Evolutionary conservation across 2,329 filamentous ascomycete species (phyloP).

Genomic region (Colletotrichum shisoi): DNA sequence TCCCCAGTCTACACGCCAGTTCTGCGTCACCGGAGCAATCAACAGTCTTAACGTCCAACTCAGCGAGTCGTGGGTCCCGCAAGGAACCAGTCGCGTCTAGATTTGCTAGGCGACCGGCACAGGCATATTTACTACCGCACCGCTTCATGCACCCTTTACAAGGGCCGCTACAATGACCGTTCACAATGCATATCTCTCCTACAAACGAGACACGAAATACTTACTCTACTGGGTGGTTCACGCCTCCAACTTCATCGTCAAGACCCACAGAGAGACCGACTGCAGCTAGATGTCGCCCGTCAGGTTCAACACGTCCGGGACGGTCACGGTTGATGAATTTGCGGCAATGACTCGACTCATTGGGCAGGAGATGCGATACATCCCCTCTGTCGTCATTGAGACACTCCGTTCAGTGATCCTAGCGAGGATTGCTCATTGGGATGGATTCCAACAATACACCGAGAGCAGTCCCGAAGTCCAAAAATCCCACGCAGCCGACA

Average conservation of each 20-base stretch:
- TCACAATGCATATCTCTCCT: conserved; percentile 49
- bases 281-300: conserved; percentile 2
- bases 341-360: conserved; percentile 53
- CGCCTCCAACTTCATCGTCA: conserved; percentile 50
- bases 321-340: conserved; percentile 50
- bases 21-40: neutral
- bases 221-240: conserved; percentile 53
- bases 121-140: neutral
- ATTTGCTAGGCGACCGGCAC: neutral
- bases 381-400: conserved; percentile 48
- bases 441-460: conserved; percentile 47
- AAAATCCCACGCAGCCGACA: conserved; percentile 52
- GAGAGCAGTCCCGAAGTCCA: conserved; percentile 49
- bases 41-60: neutral
- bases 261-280: conserved; percentile 38
- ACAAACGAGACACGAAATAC: conserved; percentile 52
- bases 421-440: conserved; percentile 45
- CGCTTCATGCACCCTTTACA: neutral
- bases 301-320: conserved; percentile 50
- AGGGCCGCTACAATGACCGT: conserved; percentile 38
- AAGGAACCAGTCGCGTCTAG: neutral
- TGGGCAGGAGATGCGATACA: conserved; percentile 45
- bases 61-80: neutral
- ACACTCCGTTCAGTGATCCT: conserved; percentile 53
- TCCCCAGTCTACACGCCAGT: neutral